Evolutionary conservation across 805 yeast species (phyloP).

Genomic region (Schwanniomyces pseudopolymorphus): DNA sequence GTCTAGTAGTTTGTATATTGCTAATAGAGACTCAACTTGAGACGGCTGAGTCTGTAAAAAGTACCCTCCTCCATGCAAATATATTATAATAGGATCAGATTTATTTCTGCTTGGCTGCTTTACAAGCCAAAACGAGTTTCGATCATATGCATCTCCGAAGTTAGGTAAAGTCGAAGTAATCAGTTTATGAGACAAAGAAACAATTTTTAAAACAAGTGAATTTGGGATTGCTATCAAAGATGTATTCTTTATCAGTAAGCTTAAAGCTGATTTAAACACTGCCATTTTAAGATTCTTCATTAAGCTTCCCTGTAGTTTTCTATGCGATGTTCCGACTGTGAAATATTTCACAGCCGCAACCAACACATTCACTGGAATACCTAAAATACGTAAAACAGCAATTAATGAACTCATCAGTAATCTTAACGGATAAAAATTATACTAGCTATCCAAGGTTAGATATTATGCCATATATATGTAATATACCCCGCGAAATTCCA

Average conservation of each 20-base stretch:
- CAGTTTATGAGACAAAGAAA: neutral
- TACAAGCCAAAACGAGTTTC: constrained; percentile 27
- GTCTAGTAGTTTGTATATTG: constrained; percentile 27
- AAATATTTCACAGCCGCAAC: constrained; percentile 2
- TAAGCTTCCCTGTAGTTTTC: neutral
- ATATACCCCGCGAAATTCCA: neutral
- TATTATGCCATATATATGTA: neutral
- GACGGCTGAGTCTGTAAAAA: constrained; percentile 1
- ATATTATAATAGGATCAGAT: constrained; percentile 31
- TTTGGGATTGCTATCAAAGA: neutral
- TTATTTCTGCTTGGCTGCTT: constrained; percentile 23
- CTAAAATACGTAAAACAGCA: constrained; percentile 1
- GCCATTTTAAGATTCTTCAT: neutral
- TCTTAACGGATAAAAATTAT: too few relatives aligned
- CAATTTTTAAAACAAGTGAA: neutral
- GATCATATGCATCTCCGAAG: neutral
- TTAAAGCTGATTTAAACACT: neutral
- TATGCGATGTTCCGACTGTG: constrained; percentile 1
- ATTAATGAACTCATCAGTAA: neutral
- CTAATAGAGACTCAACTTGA: constrained; percentile 30
- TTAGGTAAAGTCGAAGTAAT: neutral
- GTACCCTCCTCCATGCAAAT: constrained; percentile 35
- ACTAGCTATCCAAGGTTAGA: too few relatives aligned
- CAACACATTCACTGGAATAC: constrained; percentile 14
- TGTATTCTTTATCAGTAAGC: neutral